Percentiles rank a stretch among this genome's conserved stretches.
Conservation (phyloP, 768 basidiomycete genomes). For the Xerocomus spinulosus region DNA sequence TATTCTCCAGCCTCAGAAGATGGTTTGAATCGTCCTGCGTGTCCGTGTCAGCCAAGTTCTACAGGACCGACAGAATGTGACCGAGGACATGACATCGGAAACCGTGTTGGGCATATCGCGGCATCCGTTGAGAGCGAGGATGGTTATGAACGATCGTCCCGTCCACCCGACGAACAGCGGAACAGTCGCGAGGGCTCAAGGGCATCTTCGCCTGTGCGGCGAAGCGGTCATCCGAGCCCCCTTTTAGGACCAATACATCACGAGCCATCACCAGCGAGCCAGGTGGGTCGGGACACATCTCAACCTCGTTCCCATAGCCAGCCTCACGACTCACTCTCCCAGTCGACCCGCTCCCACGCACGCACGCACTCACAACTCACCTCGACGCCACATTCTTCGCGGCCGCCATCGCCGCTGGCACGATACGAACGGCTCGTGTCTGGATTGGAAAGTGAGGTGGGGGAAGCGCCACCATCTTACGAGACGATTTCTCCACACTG, state of each 20-base stretch:
- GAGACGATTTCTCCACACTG: slow-evolving; percentile 20
- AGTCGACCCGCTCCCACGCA: no score
- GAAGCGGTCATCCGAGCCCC: background rate
- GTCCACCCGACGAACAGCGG: background rate
- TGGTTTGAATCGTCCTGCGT: slow-evolving; percentile 25
- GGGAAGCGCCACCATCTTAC: slow-evolving; percentile 75
- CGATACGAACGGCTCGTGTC: slow-evolving; percentile 81
- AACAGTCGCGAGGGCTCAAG: background rate
- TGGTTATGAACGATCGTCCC: background rate
- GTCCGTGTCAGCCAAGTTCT: slow-evolving; percentile 38
- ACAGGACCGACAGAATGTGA: background rate
- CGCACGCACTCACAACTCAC: no score
- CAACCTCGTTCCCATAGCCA: background rate
- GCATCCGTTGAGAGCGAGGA: slow-evolving; percentile 25
- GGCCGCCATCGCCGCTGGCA: slow-evolving; percentile 24
- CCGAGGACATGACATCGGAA: slow-evolving; percentile 3
- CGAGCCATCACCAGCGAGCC: no score
- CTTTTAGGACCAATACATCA: no score
- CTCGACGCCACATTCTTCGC: slow-evolving; percentile 10
- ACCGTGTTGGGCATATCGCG: slow-evolving; percentile 25
- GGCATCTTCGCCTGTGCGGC: background rate
- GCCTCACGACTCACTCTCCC: background rate
- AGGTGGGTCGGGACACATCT: background rate
- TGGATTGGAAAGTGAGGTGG: slow-evolving; percentile 78
- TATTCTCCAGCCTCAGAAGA: slow-evolving; percentile 47